A percentile compares a stretch with the other conserved stretches of the same genome.
Evolutionary conservation across 2,329 filamentous ascomycete genomes (phyloP).

Genomic region (Diplodia corticola): DNA sequence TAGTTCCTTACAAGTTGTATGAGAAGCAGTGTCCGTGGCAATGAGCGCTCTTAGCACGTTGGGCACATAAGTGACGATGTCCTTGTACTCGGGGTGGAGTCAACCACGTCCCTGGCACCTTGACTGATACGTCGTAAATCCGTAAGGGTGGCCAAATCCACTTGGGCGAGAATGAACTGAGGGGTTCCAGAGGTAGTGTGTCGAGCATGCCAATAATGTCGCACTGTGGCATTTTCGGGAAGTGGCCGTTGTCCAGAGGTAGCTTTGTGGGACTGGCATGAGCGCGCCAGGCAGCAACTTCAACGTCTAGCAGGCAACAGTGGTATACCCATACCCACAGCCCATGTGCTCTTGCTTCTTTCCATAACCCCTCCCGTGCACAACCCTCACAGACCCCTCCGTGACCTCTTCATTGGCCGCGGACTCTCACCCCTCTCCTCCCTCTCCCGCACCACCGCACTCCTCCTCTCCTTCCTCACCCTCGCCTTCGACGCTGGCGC

Average conservation of each 20-base stretch:
- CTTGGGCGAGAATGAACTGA: constrained; percentile 22
- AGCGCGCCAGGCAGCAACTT: no score
- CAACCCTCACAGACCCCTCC: background rate
- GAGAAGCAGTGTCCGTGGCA: constrained; percentile 34
- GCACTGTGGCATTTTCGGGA: constrained; percentile 6
- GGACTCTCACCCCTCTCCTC: background rate
- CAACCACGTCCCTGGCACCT: constrained; percentile 38
- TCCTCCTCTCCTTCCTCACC: background rate
- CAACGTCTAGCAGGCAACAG: no score
- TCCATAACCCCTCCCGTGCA: background rate
- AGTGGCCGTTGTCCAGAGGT: constrained; percentile 8
- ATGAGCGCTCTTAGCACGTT: constrained; percentile 38
- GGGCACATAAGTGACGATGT: constrained; percentile 35
- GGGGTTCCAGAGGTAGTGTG: constrained; percentile 24
- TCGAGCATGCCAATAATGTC: constrained; percentile 24
- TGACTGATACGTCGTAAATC: constrained; percentile 41
- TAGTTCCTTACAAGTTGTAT: constrained; percentile 35
- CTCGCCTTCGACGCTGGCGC: background rate
- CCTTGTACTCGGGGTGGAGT: constrained; percentile 40
- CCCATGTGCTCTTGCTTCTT: background rate
- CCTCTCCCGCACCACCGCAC: background rate
- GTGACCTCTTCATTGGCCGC: background rate
- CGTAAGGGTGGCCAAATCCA: constrained; percentile 39
- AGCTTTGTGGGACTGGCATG: background rate
- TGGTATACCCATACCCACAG: background rate